Percentiles rank a stretch among this genome's conserved stretches.
These are phyloP conservation scores for Ceratorhiza oryzae-sativae DNA, from an alignment of 1,284 basidiomycete genomes.

Conservation along the genomic window DNA sequence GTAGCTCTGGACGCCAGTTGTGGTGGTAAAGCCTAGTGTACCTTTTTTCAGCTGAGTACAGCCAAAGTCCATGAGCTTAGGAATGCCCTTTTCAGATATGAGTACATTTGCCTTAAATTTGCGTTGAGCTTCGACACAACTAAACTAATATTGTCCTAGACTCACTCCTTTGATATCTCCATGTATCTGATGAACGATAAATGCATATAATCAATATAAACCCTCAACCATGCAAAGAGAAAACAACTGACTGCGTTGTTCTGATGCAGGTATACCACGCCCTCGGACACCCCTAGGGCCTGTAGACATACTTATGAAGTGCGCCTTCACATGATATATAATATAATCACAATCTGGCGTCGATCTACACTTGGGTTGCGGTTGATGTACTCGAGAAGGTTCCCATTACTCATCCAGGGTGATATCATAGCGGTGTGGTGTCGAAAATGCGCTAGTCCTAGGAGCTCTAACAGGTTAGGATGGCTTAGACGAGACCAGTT, in stretches of 20 bases:
- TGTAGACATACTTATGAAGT: not conserved
- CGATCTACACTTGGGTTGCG: not conserved
- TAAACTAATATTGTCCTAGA: not conserved
- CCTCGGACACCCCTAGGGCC: not conserved
- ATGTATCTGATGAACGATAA: not conserved
- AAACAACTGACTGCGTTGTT: not conserved
- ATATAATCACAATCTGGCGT: not conserved
- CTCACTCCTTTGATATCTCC: slow-evolving; percentile 8
- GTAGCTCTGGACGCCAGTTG: not conserved
- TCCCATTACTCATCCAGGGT: slow-evolving; percentile 1
- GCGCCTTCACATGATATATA: not conserved
- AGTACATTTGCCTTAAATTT: not conserved
- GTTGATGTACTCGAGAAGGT: not conserved
- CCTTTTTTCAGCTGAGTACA: not conserved
- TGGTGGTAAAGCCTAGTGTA: not conserved
- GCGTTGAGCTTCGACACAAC: no score
- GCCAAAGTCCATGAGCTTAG: not conserved
- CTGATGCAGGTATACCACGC: not conserved
- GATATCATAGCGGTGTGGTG: not conserved
- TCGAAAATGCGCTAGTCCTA: not conserved
- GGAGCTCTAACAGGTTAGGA: not conserved
- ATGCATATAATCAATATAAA: not conserved
- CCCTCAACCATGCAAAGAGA: not conserved
- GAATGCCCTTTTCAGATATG: not conserved
- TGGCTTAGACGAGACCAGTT: not conserved